phyloP scores from a whole-genome alignment of 208 protist species.

The Trypanosoma melophagium region DNA sequence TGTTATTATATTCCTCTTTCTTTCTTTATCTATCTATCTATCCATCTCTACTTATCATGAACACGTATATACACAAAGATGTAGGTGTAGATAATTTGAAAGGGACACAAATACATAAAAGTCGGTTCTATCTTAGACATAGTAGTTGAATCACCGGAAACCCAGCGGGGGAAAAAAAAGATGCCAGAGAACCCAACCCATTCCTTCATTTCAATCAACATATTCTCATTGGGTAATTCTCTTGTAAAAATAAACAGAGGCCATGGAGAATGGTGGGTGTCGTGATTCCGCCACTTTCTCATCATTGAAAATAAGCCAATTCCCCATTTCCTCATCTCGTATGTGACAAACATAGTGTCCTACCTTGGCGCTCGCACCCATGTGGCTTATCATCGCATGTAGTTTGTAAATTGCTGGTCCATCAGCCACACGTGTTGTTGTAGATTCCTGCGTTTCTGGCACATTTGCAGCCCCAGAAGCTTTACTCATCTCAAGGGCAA shows the following conservation, averaged over 20 bases:
- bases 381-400: slow-evolving; percentile 90
- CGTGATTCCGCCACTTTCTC: slow-evolving; percentile 90
- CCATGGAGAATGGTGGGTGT: slow-evolving; percentile 89
- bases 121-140: no score
- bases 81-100: no score
- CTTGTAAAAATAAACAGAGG: slow-evolving; percentile 92
- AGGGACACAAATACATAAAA: no score
- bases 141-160: no score
- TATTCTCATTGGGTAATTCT: slow-evolving; percentile 27
- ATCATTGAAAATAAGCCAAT: slow-evolving; percentile 96
- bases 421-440: slow-evolving; percentile 30
- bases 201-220: no score
- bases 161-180: not conserved
- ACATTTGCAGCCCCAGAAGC: slow-evolving; percentile 14
- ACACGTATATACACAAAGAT: no score
- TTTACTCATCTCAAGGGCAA: slow-evolving; percentile 38
- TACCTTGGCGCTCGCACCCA: slow-evolving; percentile 80
- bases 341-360: slow-evolving; percentile 93
- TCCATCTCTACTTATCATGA: no score
- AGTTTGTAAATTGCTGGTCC: slow-evolving; percentile 70
- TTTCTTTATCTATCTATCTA: no score
- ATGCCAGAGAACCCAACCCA: not conserved
- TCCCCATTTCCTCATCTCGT: slow-evolving; percentile 54
- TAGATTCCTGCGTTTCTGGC: not conserved
- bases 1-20: no score